Base-by-base conservation (phyloP, 495 filamentous ascomycete species). In the Xylaria palmicola region DNA sequence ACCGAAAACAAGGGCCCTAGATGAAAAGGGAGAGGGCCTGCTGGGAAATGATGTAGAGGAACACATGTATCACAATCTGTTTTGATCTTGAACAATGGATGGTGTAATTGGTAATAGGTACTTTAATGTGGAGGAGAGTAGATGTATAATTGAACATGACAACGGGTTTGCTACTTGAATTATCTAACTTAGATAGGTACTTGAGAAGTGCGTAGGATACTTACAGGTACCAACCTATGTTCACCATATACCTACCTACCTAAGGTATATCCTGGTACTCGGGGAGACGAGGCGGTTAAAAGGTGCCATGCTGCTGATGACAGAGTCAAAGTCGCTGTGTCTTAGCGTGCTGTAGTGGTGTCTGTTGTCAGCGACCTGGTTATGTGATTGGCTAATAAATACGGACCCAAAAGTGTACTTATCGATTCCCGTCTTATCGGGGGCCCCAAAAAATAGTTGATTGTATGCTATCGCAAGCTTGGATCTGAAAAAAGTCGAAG, bases 391-490 rank as follows among this genome's bases (percentile, higher is more conserved):
- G 56, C 9, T n/a, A 20, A 15, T 34, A 45, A 17, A 12, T 45
- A 49, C 22, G 58, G 49, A 19, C 19, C 37, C 5, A 1, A n/a
- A n/a, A 12, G 20, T 4, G 34, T 39, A 37, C 24, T 54, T 43
- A 20, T 47, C 19, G 41, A 45, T 45, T 36, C 36, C 24, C 37
- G 22, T 61, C 58, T 61, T 61, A 61, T 61, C 58, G 49, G 29
- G 6, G 27, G n/a, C 19, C 37, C 26, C 54, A 45, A 36, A 56
- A 56, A 56, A 45, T 43, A 56, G 53, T 36, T 34, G 41, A 27
- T 22, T 20, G 26, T 6, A 45, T 47, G 30, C n/a, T 61, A 55
- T 61, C 59, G 59, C 55, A 55, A 51, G 37, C 41, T 61, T 37
- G n/a, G 20, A 55, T 29, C 48, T 44, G 30, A 47, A 39, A 61